phyloP scores from a whole-genome alignment of 768 basidiomycete species.

The Lentinula guzmanii region DNA sequence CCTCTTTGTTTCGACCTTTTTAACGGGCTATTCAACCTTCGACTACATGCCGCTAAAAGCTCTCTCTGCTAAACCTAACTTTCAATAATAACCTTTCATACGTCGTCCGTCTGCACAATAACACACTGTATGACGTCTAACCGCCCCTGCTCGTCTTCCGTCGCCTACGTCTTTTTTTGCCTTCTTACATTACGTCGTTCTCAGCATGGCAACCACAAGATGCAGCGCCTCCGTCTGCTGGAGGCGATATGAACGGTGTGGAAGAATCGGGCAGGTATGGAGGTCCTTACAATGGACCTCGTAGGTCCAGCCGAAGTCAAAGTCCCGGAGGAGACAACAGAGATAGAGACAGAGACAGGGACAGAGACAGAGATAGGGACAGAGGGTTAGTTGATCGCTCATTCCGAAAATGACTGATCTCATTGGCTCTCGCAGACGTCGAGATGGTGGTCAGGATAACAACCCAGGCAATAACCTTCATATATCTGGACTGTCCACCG shows the following conservation, averaged over 20 bases:
- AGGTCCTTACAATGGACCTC: slow-evolving; percentile 20
- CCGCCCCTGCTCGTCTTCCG: not conserved
- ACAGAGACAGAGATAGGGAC: slow-evolving; percentile 19
- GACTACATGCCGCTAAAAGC: not conserved
- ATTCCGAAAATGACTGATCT: slow-evolving; percentile 1
- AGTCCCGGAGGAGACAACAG: slow-evolving; percentile 41
- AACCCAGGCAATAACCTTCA: slow-evolving; percentile 66
- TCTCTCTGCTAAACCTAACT: not conserved
- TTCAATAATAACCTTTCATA: slow-evolving; percentile 3
- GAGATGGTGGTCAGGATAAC: slow-evolving; percentile 30
- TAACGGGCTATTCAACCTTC: not conserved
- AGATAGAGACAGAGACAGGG: slow-evolving; percentile 16
- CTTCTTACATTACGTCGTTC: slow-evolving; percentile 29
- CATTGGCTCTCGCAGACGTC: slow-evolving; percentile 32
- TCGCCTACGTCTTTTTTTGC: slow-evolving; percentile 11
- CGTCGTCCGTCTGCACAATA: slow-evolving; percentile 25
- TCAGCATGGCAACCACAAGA: slow-evolving; percentile 85
- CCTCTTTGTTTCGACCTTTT: not conserved
- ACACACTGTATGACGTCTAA: not conserved
- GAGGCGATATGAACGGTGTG: slow-evolving; percentile 60
- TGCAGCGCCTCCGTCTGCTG: slow-evolving; percentile 57
- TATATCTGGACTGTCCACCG: slow-evolving; percentile 52
- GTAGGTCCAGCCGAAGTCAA: slow-evolving; percentile 73
- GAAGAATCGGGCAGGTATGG: slow-evolving; percentile 35
- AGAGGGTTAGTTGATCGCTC: slow-evolving; percentile 42